A percentile compares a stretch with the other conserved stretches of the same genome.
phyloP scores from a whole-genome alignment of 768 basidiomycete species.

The Cubamyces sp. region DNA sequence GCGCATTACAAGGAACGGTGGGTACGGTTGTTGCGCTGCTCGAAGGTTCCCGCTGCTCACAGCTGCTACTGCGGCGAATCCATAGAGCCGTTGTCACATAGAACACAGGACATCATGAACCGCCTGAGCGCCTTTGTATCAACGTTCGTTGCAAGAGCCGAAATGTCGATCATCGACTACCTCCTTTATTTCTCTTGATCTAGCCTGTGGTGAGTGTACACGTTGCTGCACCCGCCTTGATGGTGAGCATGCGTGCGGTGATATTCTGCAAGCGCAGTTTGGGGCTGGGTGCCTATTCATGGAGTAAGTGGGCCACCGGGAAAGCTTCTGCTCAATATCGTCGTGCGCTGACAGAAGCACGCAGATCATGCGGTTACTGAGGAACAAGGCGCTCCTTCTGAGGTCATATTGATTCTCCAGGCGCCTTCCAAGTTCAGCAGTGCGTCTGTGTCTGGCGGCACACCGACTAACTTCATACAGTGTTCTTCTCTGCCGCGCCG shows the following conservation, averaged over 20 bases:
- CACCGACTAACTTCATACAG: background rate
- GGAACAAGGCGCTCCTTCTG: conserved; percentile 5
- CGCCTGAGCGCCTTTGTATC: too few species aligned
- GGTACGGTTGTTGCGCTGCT: background rate
- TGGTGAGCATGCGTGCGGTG: background rate
- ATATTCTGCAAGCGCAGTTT: background rate
- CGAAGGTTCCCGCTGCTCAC: background rate
- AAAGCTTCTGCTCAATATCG: conserved; percentile 2
- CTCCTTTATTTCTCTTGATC: too few species aligned
- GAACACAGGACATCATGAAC: too few species aligned
- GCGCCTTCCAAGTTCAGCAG: background rate
- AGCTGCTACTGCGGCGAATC: too few species aligned
- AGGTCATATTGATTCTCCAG: conserved; percentile 1
- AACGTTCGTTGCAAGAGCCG: too few species aligned
- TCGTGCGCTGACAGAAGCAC: background rate
- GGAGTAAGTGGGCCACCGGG: background rate
- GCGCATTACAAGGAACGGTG: background rate
- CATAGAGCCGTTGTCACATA: too few species aligned
- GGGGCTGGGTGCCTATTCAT: too few species aligned
- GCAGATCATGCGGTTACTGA: background rate
- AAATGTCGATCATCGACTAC: too few species aligned
- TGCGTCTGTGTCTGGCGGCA: background rate
- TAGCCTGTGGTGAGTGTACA: too few species aligned
- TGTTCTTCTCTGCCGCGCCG: background rate
- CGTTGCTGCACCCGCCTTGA: background rate